These are phyloP conservation scores for Phoma sp. DNA, from an alignment of 2,329 filamentous ascomycete species.

Conservation along the genomic window DNA sequence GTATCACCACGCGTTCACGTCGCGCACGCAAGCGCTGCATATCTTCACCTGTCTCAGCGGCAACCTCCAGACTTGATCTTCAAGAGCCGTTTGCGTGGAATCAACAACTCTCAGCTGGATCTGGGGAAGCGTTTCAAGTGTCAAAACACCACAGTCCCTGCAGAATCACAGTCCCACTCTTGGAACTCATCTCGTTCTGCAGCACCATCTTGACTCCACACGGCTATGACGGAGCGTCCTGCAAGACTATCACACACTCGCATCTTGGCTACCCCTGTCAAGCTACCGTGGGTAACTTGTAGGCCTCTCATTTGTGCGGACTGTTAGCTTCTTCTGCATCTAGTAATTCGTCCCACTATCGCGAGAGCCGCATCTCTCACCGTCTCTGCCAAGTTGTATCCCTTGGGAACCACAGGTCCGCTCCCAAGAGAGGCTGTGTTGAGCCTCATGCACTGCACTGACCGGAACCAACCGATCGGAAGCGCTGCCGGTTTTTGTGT, in stretches of 20 bases:
- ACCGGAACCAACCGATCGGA: conserved; percentile 11
- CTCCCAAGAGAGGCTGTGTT: neutral
- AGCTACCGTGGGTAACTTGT: neutral
- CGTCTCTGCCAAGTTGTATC: conserved; percentile 16
- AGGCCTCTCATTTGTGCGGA: conserved; percentile 13
- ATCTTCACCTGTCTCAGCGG: conserved; percentile 15
- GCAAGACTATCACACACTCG: neutral
- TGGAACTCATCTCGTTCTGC: conserved; percentile 3
- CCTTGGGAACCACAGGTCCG: conserved; percentile 11
- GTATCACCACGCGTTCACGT: conserved; percentile 2
- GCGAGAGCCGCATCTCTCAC: conserved; percentile 17
- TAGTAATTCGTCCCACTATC: conserved; percentile 12
- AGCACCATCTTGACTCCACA: conserved; percentile 8
- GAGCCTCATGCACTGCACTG: conserved; percentile 12
- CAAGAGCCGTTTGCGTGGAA: conserved; percentile 9
- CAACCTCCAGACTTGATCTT: neutral
- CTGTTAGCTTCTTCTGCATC: conserved; percentile 7
- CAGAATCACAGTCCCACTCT: conserved; percentile 13
- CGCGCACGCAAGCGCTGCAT: conserved; percentile 4
- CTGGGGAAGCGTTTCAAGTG: conserved; percentile 4
- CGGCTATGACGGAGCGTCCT: conserved; percentile 14
- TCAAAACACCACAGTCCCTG: conserved; percentile 8
- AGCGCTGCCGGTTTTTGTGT: neutral
- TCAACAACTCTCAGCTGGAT: neutral
- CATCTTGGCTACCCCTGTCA: conserved; percentile 4